phyloP scores from a whole-genome alignment of 805 yeast genomes.

The Candida endomychidarum region DNA sequence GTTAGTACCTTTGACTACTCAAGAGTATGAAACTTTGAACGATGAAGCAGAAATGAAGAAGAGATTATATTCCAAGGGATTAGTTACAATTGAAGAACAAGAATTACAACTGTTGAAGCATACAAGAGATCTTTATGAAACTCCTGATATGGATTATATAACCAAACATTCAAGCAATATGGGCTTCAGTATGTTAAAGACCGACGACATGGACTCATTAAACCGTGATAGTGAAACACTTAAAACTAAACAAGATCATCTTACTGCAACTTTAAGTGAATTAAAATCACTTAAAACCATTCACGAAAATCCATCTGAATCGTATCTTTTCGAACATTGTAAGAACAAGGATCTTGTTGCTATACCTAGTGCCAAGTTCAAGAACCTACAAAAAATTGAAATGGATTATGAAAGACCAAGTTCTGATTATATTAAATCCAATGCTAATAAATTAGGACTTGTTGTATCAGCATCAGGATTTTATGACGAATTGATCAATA shows the following conservation, averaged over 20 bases:
- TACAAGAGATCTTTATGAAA: conserved; percentile 12
- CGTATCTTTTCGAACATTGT: conserved; percentile 29
- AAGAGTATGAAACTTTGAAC: conserved; percentile 28
- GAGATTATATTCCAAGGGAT: conserved; percentile 29
- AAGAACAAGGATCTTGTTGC: conserved; percentile 13
- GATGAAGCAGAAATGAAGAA: conserved; percentile 37
- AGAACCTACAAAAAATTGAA: conserved; percentile 17
- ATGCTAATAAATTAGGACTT: conserved; percentile 36
- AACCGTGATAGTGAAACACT: not conserved
- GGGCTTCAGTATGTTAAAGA: conserved; percentile 19
- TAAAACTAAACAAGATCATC: not conserved
- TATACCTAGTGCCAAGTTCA: conserved; percentile 15
- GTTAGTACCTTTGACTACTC: conserved; percentile 24
- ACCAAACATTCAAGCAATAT: conserved; percentile 20
- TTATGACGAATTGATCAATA: conserved; percentile 30
- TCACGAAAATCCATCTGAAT: conserved; percentile 24
- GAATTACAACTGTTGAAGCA: conserved; percentile 15
- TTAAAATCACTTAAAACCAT: not conserved
- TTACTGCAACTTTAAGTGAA: not conserved
- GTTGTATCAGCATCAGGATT: conserved; percentile 28
- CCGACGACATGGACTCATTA: conserved; percentile 17
- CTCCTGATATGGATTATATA: conserved; percentile 28
- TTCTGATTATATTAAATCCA: conserved; percentile 30
- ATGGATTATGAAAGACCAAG: conserved; percentile 34
- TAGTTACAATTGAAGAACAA: conserved; percentile 28